These are phyloP conservation scores for Fraxinus baroniana DNA, from an alignment of 305 asterid species.

Conservation along the genomic window DNA sequence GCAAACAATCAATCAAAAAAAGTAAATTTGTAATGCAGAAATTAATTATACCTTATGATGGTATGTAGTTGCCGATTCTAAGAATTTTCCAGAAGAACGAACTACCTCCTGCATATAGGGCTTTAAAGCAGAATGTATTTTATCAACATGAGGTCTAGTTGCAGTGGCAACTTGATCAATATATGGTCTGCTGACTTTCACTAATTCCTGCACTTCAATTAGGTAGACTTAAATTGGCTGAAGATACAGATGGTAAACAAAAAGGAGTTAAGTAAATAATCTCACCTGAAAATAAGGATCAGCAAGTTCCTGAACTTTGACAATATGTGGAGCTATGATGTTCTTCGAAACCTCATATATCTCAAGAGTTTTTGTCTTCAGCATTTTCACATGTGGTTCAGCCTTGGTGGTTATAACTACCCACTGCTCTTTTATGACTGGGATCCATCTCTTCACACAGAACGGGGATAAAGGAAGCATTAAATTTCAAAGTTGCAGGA, in stretches of 20 bases:
- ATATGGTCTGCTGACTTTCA: slow-evolving; percentile 70
- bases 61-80: slow-evolving; percentile 65
- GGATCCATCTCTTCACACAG: slow-evolving; percentile 70
- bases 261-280: slow-evolving; percentile 6
- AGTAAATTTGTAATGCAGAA: background rate
- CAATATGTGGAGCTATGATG: slow-evolving; percentile 61
- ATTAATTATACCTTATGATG: slow-evolving; percentile 63
- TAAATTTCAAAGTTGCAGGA: background rate
- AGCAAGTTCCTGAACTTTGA: slow-evolving; percentile 66
- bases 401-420: slow-evolving; percentile 50
- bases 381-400: slow-evolving; percentile 65
- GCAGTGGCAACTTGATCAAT: slow-evolving; percentile 75
- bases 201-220: slow-evolving; percentile 50
- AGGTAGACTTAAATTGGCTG: slow-evolving; percentile 24
- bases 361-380: slow-evolving; percentile 57
- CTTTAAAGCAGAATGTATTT: slow-evolving; percentile 43
- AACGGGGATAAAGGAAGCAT: slow-evolving; percentile 17
- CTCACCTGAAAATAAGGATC: slow-evolving; percentile 79
- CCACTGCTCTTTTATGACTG: slow-evolving; percentile 78
- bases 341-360: slow-evolving; percentile 59
- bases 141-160: slow-evolving; percentile 78
- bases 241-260: slow-evolving; percentile 6
- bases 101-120: slow-evolving; percentile 63
- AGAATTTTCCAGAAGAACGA: slow-evolving; percentile 64
- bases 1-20: background rate